A percentile compares a stretch with the other conserved stretches of the same genome.
Evolutionary conservation across 78 protist genomes (phyloP).

Genomic region (Dictyostelium capitatum): DNA sequence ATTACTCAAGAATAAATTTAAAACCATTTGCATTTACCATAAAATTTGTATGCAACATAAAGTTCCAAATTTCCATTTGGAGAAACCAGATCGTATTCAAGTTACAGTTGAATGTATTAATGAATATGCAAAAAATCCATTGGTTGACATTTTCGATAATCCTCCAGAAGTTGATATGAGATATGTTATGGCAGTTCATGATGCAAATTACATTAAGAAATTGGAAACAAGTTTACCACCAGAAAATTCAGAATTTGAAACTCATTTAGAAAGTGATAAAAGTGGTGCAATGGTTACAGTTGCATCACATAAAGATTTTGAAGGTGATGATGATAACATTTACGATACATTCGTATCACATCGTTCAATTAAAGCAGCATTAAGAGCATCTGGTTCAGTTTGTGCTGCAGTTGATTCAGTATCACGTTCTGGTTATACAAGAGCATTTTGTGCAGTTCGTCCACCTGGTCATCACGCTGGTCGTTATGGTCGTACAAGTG

Average conservation of each 20-base stretch:
- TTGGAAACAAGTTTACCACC: slow-evolving; percentile 65
- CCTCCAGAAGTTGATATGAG: slow-evolving; percentile 66
- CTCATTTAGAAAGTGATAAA: slow-evolving; percentile 69
- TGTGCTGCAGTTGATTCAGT: slow-evolving; percentile 84
- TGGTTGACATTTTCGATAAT: slow-evolving; percentile 42
- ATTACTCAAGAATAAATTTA: slow-evolving; percentile 15
- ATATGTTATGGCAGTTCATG: slow-evolving; percentile 81
- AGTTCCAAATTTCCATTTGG: slow-evolving; percentile 79
- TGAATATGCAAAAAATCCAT: slow-evolving; percentile 39
- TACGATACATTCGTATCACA: slow-evolving; percentile 83
- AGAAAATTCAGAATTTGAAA: slow-evolving; percentile 45
- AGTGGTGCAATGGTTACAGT: slow-evolving; percentile 52
- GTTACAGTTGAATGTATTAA: slow-evolving; percentile 44
- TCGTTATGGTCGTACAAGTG: slow-evolving; percentile 59
- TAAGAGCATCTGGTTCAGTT: slow-evolving; percentile 85
- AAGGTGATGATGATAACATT: slow-evolving; percentile 58
- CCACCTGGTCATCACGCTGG: slow-evolving; percentile 94
- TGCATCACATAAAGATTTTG: slow-evolving; percentile 35
- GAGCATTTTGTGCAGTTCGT: slow-evolving; percentile 86
- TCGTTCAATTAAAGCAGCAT: slow-evolving; percentile 80
- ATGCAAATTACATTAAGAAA: slow-evolving; percentile 67
- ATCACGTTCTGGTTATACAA: slow-evolving; percentile 19
- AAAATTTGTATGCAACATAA: slow-evolving; percentile 65
- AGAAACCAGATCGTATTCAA: slow-evolving; percentile 80
- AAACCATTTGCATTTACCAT: slow-evolving; percentile 67